Percentiles rank a stretch among this genome's conserved stretches.
phyloP scores from a whole-genome alignment of 129 eudicot genomes.

The Scalesia atractyloides region DNA sequence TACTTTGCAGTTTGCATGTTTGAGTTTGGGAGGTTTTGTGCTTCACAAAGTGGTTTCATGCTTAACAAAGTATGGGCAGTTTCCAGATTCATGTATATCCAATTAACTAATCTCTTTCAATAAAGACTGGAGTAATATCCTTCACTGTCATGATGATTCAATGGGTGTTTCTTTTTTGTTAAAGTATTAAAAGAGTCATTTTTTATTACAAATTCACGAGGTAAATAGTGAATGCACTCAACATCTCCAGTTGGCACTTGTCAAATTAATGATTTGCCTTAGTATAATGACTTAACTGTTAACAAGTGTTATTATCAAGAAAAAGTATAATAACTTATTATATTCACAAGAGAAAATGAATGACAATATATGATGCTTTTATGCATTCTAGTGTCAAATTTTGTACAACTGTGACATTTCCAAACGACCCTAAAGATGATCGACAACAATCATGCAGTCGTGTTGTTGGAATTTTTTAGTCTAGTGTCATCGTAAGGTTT shows the following conservation, averaged over 20 bases:
- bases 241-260: slow-evolving; percentile 20
- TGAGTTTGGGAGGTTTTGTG: slow-evolving; percentile 39
- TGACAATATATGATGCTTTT: background rate
- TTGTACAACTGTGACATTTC: background rate
- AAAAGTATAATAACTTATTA: background rate
- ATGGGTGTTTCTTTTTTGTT: slow-evolving; percentile 9
- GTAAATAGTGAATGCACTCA: slow-evolving; percentile 19
- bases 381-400: background rate
- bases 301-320: background rate
- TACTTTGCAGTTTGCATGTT: slow-evolving; percentile 37
- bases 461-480: background rate
- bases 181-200: slow-evolving; percentile 4
- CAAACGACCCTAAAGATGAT: background rate
- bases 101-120: slow-evolving; percentile 15
- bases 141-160: slow-evolving; percentile 28
- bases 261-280: slow-evolving; percentile 14
- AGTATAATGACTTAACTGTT: background rate
- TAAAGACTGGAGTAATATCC: slow-evolving; percentile 9
- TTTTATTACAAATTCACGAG: background rate
- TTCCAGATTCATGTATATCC: slow-evolving; percentile 28
- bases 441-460: background rate
- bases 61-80: slow-evolving; percentile 50
- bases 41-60: slow-evolving; percentile 44
- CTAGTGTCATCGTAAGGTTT: too few species aligned
- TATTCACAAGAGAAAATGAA: background rate